Conservation (phyloP, 176 grass and related monocot genomes). For the Cymbopogon citratus region DNA sequence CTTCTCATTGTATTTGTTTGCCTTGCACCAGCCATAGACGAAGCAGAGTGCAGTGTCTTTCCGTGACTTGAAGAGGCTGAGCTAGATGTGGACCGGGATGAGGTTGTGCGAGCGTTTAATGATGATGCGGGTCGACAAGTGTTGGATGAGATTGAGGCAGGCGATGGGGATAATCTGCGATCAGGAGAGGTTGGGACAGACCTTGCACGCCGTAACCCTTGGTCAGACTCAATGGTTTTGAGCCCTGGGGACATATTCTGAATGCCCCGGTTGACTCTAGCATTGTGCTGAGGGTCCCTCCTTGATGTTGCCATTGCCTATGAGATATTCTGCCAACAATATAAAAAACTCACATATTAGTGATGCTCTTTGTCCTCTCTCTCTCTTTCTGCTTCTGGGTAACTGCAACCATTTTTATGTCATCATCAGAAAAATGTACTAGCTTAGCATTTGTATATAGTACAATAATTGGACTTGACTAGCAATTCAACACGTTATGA, state of each 20-base stretch:
- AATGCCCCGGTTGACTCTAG: not conserved
- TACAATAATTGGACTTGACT: not conserved
- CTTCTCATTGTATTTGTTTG: not conserved
- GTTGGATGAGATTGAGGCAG: not conserved
- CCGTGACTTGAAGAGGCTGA: not conserved
- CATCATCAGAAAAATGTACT: not conserved
- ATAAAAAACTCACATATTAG: not conserved
- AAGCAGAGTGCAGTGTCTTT: constrained; percentile 5
- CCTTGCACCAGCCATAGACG: not conserved
- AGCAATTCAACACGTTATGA: not conserved
- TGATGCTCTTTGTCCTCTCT: not conserved
- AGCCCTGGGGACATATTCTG: not conserved
- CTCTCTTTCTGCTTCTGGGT: not conserved
- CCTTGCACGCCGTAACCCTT: constrained; percentile 21
- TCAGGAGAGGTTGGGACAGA: constrained; percentile 36
- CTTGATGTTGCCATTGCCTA: constrained; percentile 34
- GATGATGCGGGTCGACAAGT: not conserved
- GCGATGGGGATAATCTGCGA: constrained; percentile 16
- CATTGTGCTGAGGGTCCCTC: constrained; percentile 15
- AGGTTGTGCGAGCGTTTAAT: not conserved
- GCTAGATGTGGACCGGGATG: constrained; percentile 16
- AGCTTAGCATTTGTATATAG: not conserved
- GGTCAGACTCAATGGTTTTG: not conserved
- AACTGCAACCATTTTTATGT: not conserved
- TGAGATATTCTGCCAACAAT: not conserved